phyloP scores from a whole-genome alignment of 1,284 basidiomycete genomes.

The Cryptococcus hybrid region DNA sequence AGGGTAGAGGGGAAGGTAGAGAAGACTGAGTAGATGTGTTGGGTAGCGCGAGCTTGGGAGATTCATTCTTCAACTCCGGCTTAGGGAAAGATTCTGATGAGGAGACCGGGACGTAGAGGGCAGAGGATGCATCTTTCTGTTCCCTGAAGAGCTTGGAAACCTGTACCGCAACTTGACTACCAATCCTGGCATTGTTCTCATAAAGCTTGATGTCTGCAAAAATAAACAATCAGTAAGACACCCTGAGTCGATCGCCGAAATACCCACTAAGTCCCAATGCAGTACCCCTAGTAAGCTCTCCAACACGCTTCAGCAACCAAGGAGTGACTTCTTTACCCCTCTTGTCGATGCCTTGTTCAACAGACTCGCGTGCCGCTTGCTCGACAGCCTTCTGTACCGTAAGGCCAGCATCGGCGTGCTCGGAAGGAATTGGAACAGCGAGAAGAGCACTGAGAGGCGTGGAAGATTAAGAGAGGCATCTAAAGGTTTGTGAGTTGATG shows the following conservation, averaged over 20 bases:
- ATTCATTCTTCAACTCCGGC: not conserved
- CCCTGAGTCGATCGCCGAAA: not conserved
- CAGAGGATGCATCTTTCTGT: slow-evolving; percentile 26
- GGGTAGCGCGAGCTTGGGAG: not conserved
- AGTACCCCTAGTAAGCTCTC: slow-evolving; percentile 72
- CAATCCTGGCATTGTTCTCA: slow-evolving; percentile 85
- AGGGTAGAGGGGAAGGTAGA: slow-evolving; percentile 52
- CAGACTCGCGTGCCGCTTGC: slow-evolving; percentile 78
- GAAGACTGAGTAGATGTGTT: not conserved
- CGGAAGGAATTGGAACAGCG: slow-evolving; percentile 84
- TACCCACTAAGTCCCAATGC: slow-evolving; percentile 69
- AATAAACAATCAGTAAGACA: not conserved
- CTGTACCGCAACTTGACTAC: slow-evolving; percentile 76
- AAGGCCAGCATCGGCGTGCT: slow-evolving; percentile 66
- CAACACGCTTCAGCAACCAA: slow-evolving; percentile 84
- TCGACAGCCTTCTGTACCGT: slow-evolving; percentile 78
- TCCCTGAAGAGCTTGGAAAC: slow-evolving; percentile 60
- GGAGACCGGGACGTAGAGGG: slow-evolving; percentile 14
- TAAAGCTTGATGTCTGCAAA: slow-evolving; percentile 78
- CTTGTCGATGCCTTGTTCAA: slow-evolving; percentile 74
- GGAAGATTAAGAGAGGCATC: slow-evolving; percentile 43
- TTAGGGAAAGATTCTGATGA: not conserved
- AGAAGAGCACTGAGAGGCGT: slow-evolving; percentile 60
- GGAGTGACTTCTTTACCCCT: slow-evolving; percentile 92
- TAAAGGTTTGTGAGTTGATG: slow-evolving; percentile 9